Conservation (phyloP, 805 yeast genomes). For the Monosporozyma yasuniensis region DNA sequence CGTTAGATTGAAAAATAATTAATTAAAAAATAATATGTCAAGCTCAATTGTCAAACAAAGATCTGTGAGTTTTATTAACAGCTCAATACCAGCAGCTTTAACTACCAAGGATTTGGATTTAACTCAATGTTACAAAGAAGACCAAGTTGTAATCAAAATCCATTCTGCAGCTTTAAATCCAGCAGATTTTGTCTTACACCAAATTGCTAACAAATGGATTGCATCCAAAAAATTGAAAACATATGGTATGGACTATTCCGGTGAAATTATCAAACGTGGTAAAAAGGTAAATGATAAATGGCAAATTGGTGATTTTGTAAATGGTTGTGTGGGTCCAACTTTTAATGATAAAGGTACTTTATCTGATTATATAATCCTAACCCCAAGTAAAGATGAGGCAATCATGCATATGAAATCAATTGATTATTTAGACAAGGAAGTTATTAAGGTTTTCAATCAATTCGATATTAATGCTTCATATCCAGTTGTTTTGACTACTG, state of each 20-base stretch:
- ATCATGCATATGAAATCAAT: constrained; percentile 27
- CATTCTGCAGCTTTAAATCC: constrained; percentile 30
- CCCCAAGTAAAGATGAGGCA: constrained; percentile 24
- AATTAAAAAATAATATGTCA: too few relatives aligned
- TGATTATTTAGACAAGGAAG: constrained; percentile 2
- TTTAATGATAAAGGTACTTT: constrained; percentile 34
- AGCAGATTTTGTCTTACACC: constrained; percentile 17
- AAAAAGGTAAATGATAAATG: constrained; percentile 8
- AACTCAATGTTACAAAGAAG: constrained; percentile 14
- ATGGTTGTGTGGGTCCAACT: constrained; percentile 18
- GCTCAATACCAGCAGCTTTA: constrained; percentile 14
- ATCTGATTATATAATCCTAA: constrained; percentile 38
- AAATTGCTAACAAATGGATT: constrained; percentile 8
- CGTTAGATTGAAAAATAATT: too few relatives aligned
- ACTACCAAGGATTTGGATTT: constrained; percentile 17
- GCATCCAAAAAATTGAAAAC: constrained; percentile 12
- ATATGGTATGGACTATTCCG: constrained; percentile 24
- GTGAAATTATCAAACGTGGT: constrained; percentile 23
- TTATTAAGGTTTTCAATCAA: constrained; percentile 7
- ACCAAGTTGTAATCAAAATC: constrained; percentile 23
- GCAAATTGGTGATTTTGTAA: constrained; percentile 21
- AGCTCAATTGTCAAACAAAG: constrained; percentile 8
- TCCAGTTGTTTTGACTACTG: constrained; percentile 59
- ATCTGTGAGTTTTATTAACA: constrained; percentile 19
- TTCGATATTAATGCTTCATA: constrained; percentile 38